phyloP scores from a whole-genome alignment of 805 yeast genomes.

The Starmerella gropengiesseri region DNA sequence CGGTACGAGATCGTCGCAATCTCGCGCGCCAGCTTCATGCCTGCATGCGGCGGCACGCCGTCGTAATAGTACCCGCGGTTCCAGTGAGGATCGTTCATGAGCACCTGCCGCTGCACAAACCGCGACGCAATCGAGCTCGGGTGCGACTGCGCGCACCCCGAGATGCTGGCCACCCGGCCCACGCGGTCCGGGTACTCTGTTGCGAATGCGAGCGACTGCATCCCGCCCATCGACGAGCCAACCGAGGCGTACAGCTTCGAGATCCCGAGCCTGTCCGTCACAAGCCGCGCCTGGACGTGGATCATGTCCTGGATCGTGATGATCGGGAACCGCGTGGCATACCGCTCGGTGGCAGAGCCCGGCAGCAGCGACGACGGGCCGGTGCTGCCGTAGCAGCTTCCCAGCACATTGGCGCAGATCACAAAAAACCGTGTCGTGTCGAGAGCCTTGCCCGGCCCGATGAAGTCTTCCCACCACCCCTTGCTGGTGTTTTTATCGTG shows the following conservation, averaged over 20 bases:
- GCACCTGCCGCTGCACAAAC: constrained; percentile 82
- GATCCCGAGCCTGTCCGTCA: constrained; percentile 53
- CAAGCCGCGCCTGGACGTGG: constrained; percentile 67
- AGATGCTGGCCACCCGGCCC: constrained; percentile 60
- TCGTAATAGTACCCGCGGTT: constrained; percentile 79
- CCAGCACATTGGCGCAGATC: constrained; percentile 82
- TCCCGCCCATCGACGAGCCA: constrained; percentile 98
- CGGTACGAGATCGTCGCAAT: constrained; percentile 90
- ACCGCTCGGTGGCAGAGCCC: constrained; percentile 43
- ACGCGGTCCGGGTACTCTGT: constrained; percentile 72
- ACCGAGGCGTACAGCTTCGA: constrained; percentile 61
- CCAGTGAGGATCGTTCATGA: constrained; percentile 95
- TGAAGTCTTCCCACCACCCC: constrained; percentile 96
- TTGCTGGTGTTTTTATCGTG: constrained; percentile 54
- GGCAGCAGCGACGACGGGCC: constrained; percentile 83
- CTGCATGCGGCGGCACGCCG: constrained; percentile 76
- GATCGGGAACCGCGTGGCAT: constrained; percentile 83
- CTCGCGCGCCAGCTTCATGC: constrained; percentile 89
- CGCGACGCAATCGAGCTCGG: constrained; percentile 91
- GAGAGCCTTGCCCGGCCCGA: constrained; percentile 66
- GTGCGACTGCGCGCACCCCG: constrained; percentile 89
- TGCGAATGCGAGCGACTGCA: constrained; percentile 86
- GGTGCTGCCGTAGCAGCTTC: constrained; percentile 91
- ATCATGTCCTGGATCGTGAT: constrained; percentile 82
- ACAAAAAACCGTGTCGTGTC: constrained; percentile 77